Evolutionary conservation across 495 filamentous ascomycete species (phyloP), one percentile per base, ranked within the genome.

Genomic region (Gamarada debralockiae): DNA sequence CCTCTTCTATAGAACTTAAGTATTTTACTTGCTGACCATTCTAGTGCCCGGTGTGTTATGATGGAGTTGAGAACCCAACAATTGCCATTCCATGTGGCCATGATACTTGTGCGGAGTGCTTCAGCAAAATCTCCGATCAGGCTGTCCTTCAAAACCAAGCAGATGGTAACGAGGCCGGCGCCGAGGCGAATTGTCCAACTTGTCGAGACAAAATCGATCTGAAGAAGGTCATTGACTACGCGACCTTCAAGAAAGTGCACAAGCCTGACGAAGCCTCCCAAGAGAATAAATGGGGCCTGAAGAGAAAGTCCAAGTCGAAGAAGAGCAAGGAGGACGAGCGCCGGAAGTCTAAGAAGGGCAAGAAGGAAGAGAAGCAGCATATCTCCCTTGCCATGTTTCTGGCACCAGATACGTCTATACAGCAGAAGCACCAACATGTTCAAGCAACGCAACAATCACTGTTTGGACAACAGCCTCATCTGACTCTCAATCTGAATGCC

Each of bases 51-150:
- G 79, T 96, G 39, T 97, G 93, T 63, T 81, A 88, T 48, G 90
- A 95, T 62, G 83, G 72, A 1, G 80, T 84, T 1, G 70, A 78
- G 14, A 91, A 90, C 53, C 86, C 93, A 0, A 75, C 83, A 4
- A 87, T 97, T 54, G 82, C 92, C 64, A 75, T 87, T 54, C 90
- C 90, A 2, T 97, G 92, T 57, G 92, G 92, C 21, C 92, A 97
- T 67, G 77, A 82, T 50, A 84, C 82, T 20, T 97, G 92, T 65
- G 67, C 78, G 0, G 86, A 89, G 56, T 96, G 92, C 60, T 86
- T 95, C 63, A 75, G 82, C 0, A 83, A 79, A 47, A 78, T 95
- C 38, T 79, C 81, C 3, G 66, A 67, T 20, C 62, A 72, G 39
- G 56, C 81, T 1, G 72, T 73, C 4, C 61, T 65, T 25, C 56